Conservation (phyloP, 1,284 basidiomycete species). For the Rhodotorula sp. region DNA sequence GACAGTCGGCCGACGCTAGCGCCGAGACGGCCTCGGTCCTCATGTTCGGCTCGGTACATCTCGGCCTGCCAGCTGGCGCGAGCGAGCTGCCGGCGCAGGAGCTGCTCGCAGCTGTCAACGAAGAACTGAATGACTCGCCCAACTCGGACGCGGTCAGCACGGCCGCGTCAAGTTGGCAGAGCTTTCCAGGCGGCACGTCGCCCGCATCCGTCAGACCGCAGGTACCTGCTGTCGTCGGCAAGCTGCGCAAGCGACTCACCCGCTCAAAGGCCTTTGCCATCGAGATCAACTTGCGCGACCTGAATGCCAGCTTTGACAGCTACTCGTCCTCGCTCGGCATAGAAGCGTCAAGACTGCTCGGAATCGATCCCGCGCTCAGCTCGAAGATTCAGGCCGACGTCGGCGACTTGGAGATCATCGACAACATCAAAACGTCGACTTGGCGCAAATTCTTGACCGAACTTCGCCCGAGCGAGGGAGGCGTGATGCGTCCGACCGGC, state of each 20-base stretch:
- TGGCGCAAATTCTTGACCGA: constrained; percentile 96
- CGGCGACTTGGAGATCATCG: constrained; percentile 74
- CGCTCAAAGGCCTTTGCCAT: constrained; percentile 76
- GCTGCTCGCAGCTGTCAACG: constrained; percentile 77
- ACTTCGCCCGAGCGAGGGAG: constrained; percentile 72
- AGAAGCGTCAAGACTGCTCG: constrained; percentile 56
- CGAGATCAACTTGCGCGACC: constrained; percentile 71
- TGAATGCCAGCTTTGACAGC: constrained; percentile 54
- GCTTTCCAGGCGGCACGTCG: constrained; percentile 52
- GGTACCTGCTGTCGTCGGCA: constrained; percentile 10
- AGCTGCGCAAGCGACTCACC: constrained; percentile 53
- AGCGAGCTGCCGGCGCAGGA: constrained; percentile 70
- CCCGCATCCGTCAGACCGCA: not conserved
- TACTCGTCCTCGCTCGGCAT: constrained; percentile 26
- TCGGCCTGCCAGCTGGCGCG: constrained; percentile 52
- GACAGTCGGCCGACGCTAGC: constrained; percentile 79
- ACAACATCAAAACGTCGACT: constrained; percentile 96
- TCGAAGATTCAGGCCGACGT: constrained; percentile 53
- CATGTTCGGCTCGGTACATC: constrained; percentile 76
- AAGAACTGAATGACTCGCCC: constrained; percentile 59
- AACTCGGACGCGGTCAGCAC: constrained; percentile 14
- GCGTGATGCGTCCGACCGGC: constrained; percentile 80
- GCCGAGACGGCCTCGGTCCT: constrained; percentile 70
- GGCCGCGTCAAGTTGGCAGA: constrained; percentile 73
- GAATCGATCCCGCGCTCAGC: constrained; percentile 46